A percentile compares a stretch with the other conserved stretches of the same genome.
phyloP scores from a whole-genome alignment of 2,329 filamentous ascomycete species.

The Cladosporium sp. region DNA sequence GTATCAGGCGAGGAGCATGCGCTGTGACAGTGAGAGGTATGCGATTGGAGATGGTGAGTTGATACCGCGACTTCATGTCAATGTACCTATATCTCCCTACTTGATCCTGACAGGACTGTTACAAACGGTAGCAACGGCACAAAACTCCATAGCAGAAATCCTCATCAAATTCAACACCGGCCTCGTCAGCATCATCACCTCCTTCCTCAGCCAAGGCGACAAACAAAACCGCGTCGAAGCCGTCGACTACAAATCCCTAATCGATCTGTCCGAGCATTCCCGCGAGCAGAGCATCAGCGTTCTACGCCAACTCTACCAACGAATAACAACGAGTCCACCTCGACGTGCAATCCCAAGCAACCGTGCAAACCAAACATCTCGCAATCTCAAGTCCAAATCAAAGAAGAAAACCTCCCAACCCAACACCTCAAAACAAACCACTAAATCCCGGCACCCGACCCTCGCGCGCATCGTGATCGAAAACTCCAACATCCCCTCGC shows the following conservation, averaged over 20 bases:
- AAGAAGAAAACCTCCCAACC: neutral
- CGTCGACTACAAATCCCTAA: slow-evolving; percentile 42
- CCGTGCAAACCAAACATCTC: too few relatives aligned
- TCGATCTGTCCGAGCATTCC: slow-evolving; percentile 41
- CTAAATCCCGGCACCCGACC: slow-evolving; percentile 18
- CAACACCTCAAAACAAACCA: slow-evolving; percentile 23
- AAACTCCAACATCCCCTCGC: slow-evolving; percentile 24
- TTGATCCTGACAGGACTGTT: too few relatives aligned
- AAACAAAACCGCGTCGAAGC: neutral
- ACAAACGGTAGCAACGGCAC: slow-evolving; percentile 40
- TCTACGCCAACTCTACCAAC: slow-evolving; percentile 35
- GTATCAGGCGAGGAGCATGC: slow-evolving; percentile 35
- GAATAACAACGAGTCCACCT: slow-evolving; percentile 13
- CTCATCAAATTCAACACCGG: slow-evolving; percentile 44
- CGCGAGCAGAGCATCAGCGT: slow-evolving; percentile 41
- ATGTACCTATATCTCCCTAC: too few relatives aligned
- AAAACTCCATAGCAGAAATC: slow-evolving; percentile 42
- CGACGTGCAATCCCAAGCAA: neutral
- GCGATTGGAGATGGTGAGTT: slow-evolving; percentile 40
- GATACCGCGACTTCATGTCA: too few relatives aligned
- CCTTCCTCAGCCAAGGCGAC: slow-evolving; percentile 36
- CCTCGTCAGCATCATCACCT: slow-evolving; percentile 42
- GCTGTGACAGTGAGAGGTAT: slow-evolving; percentile 35
- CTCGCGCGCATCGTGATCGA: slow-evolving; percentile 28
- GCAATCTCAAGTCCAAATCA: too few relatives aligned